These are phyloP conservation scores for Clarireedia hainanense DNA, from an alignment of 2,329 filamentous ascomycete genomes.

Conservation along the genomic window DNA sequence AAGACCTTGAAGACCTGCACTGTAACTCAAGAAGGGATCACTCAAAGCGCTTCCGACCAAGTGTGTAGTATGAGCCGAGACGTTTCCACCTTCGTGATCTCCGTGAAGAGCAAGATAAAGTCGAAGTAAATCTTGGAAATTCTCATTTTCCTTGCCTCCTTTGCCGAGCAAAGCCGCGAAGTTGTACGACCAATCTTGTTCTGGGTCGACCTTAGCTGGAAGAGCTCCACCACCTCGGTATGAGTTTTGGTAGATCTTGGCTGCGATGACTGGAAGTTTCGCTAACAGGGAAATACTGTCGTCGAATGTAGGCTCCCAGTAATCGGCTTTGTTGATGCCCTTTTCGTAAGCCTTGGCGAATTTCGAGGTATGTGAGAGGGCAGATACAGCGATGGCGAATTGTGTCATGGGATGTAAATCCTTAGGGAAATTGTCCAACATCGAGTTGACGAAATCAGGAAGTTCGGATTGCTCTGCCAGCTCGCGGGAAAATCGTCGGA, in stretches of 20 bases:
- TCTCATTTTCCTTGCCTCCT: constrained; percentile 76
- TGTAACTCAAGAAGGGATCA: constrained; percentile 94
- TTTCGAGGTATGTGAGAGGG: constrained; percentile 89
- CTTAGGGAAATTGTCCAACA: constrained; percentile 83
- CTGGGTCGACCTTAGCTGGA: constrained; percentile 66
- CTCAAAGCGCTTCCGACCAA: constrained; percentile 90
- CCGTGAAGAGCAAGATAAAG: constrained; percentile 95
- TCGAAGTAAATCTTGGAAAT: constrained; percentile 90
- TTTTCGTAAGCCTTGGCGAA: constrained; percentile 91
- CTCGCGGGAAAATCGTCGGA: constrained; percentile 75
- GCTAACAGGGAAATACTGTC: constrained; percentile 89
- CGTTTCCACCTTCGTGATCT: constrained; percentile 96
- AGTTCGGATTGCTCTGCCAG: constrained; percentile 79
- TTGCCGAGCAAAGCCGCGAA: constrained; percentile 95
- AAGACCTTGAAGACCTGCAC: constrained; percentile 87
- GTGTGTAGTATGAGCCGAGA: constrained; percentile 92
- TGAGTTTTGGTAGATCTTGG: constrained; percentile 93
- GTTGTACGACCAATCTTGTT: constrained; percentile 98
- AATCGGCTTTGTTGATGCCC: constrained; percentile 89
- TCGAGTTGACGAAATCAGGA: constrained; percentile 73
- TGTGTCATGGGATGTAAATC: constrained; percentile 98
- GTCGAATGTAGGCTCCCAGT: constrained; percentile 98
- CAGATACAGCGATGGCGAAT: constrained; percentile 88
- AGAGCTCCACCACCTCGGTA: constrained; percentile 72
- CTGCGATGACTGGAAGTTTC: constrained; percentile 93